A percentile compares a stretch with the other conserved stretches of the same genome.
Conservation (phyloP, 768 basidiomycete genomes). For the Termitomyces sp. region DNA sequence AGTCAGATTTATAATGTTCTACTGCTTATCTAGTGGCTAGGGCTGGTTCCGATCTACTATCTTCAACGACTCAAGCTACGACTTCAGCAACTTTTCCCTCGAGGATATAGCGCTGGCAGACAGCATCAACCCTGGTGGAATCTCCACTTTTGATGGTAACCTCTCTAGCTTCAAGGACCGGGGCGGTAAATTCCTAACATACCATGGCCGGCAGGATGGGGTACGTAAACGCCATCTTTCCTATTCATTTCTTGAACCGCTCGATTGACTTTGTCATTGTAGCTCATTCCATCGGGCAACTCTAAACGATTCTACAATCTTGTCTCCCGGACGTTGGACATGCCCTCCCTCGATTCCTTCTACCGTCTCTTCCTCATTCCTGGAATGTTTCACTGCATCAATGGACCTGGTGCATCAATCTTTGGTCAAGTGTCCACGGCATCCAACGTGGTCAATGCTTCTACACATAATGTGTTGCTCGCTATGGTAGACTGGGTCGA, state of each 20-base stretch:
- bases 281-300: slow-evolving; percentile 4
- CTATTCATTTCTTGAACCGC: background rate
- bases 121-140: slow-evolving; percentile 3
- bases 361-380: slow-evolving; percentile 9
- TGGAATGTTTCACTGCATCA: background rate
- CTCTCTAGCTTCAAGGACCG: slow-evolving; percentile 2
- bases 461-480: background rate
- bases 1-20: background rate
- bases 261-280: background rate
- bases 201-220: slow-evolving; percentile 6
- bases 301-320: slow-evolving; percentile 6
- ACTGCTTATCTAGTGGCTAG: background rate
- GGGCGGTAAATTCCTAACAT: slow-evolving; percentile 8
- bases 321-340: background rate
- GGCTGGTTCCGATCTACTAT: slow-evolving; percentile 1
- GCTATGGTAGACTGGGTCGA: slow-evolving; percentile 5
- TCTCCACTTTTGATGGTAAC: slow-evolving; percentile 2
- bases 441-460: background rate
- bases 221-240: background rate
- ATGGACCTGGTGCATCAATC: background rate
- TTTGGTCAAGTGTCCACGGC: background rate
- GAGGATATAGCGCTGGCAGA: slow-evolving; percentile 2
- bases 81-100: background rate
- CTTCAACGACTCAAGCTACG: slow-evolving; percentile 3
- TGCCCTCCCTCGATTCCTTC: slow-evolving; percentile 2